These are phyloP conservation scores for Eucalyptus sp. DNA, from an alignment of 345 rosid genomes.

Conservation along the genomic window DNA sequence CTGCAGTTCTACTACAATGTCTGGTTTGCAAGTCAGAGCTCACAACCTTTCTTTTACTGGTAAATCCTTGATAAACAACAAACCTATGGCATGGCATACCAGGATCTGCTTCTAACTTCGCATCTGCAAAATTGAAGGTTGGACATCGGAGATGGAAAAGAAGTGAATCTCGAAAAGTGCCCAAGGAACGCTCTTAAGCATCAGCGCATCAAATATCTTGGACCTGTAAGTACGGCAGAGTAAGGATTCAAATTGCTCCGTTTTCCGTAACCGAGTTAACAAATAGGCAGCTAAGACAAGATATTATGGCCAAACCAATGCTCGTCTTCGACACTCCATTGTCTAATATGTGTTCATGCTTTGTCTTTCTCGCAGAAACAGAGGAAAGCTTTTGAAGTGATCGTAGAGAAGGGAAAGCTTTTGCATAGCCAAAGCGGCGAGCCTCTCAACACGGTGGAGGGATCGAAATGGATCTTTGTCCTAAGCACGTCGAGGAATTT, in stretches of 20 bases:
- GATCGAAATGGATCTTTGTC: constrained; percentile 67
- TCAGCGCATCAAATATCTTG: constrained; percentile 69
- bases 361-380: constrained; percentile 28
- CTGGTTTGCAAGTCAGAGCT: constrained; percentile 48
- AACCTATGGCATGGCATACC: background rate
- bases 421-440: constrained; percentile 22
- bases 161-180: constrained; percentile 37
- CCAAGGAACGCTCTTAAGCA: constrained; percentile 36
- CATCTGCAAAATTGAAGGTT: constrained; percentile 27
- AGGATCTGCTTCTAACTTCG: background rate
- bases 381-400: constrained; percentile 54
- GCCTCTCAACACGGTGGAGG: constrained; percentile 33
- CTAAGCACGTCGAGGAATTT: constrained; percentile 40
- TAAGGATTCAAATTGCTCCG: background rate
- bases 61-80: background rate
- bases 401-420: constrained; percentile 36
- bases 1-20: constrained; percentile 52
- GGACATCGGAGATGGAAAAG: constrained; percentile 78
- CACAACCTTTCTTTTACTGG: constrained; percentile 76
- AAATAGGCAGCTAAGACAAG: background rate
- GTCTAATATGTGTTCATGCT: background rate
- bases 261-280: background rate
- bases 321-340: background rate
- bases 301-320: background rate
- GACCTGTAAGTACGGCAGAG: constrained; percentile 38